A percentile compares a stretch with the other conserved stretches of the same genome.
Evolutionary conservation across 495 filamentous ascomycete genomes (phyloP).

Genomic region (Neurospora sp.): DNA sequence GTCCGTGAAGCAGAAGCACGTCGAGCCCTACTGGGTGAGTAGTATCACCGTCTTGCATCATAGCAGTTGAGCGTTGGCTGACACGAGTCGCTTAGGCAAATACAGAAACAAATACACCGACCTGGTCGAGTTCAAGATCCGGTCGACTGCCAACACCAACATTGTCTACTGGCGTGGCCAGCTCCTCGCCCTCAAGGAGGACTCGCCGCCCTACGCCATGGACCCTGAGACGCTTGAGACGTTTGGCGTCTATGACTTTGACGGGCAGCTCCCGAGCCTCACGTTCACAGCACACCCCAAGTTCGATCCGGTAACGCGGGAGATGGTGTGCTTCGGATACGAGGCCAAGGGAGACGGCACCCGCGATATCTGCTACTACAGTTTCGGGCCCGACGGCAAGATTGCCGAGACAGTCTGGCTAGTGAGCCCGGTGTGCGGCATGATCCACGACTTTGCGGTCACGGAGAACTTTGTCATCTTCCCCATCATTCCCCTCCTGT

Average conservation of each 20-base stretch:
- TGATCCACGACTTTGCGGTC: constrained; percentile 45
- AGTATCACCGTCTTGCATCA: not conserved
- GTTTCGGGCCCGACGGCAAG: constrained; percentile 26
- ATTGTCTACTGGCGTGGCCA: constrained; percentile 36
- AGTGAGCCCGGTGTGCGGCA: constrained; percentile 32
- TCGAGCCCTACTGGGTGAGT: constrained; percentile 25
- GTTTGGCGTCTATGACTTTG: constrained; percentile 37
- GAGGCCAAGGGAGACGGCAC: constrained; percentile 34
- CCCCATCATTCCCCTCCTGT: constrained; percentile 33
- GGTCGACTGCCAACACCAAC: constrained; percentile 42
- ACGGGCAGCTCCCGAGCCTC: constrained; percentile 39
- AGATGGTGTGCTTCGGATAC: constrained; percentile 43
- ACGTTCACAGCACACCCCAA: constrained; percentile 51
- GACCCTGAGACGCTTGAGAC: constrained; percentile 43
- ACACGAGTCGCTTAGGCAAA: constrained; percentile 12
- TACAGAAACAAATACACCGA: constrained; percentile 45
- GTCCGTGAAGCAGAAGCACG: constrained; percentile 28
- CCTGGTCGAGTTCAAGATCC: constrained; percentile 30
- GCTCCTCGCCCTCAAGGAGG: constrained; percentile 41
- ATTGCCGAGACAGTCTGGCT: constrained; percentile 33
- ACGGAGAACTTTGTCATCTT: constrained; percentile 40
- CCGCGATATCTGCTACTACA: constrained; percentile 34
- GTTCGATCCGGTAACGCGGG: constrained; percentile 42
- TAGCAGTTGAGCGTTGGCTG: not conserved
- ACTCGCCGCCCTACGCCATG: constrained; percentile 39